A percentile compares a stretch with the other conserved stretches of the same genome.
Evolutionary conservation across 106 monocot species (phyloP).

Genomic region (Dioscorea alata): DNA sequence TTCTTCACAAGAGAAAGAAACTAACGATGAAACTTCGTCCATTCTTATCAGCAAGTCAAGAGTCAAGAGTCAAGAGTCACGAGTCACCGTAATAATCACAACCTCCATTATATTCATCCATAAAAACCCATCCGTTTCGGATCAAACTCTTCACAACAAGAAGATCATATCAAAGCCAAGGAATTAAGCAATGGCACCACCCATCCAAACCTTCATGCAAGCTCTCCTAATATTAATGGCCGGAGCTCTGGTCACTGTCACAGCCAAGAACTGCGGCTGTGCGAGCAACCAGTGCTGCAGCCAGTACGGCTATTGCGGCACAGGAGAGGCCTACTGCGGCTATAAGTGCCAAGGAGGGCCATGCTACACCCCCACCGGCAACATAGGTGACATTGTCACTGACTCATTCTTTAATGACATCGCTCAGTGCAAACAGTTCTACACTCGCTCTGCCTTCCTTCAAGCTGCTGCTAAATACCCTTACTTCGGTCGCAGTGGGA

Average conservation of each 20-base stretch:
- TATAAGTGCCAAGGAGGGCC: constrained; percentile 26
- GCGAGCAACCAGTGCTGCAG: constrained; percentile 18
- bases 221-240: not conserved
- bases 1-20: no score
- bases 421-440: constrained; percentile 35
- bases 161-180: no score
- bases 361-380: not conserved
- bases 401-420: constrained; percentile 41
- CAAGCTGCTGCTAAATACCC: constrained; percentile 13
- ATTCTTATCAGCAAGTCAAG: no score
- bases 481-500: constrained; percentile 19
- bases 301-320: constrained; percentile 29
- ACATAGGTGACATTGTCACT: constrained; percentile 15
- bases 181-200: not conserved
- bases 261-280: constrained; percentile 18
- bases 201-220: not conserved
- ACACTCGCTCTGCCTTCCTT: constrained; percentile 25
- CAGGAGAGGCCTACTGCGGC: constrained; percentile 17
- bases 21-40: no score
- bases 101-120: no score
- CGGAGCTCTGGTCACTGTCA: no score
- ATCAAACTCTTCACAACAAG: no score
- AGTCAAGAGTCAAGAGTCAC: no score
- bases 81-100: no score
- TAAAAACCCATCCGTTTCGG: no score